Base-by-base conservation (phyloP, 1,284 basidiomycete species). In the Trametes sp. region DNA sequence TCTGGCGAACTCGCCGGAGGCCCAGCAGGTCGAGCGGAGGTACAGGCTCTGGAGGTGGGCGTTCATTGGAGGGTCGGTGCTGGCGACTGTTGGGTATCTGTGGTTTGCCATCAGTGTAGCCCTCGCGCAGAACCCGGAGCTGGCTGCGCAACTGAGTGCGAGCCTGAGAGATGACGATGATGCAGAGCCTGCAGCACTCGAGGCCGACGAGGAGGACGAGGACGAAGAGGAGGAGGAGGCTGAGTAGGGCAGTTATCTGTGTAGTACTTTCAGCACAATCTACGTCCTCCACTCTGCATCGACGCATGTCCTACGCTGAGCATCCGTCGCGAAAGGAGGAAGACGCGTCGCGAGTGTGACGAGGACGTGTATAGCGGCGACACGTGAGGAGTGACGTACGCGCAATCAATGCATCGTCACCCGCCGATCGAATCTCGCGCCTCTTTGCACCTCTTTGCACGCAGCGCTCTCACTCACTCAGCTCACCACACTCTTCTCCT, bases 41-140 rank as follows among this genome's bases (percentile, higher is more conserved):
- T 78, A 77, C 63, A 69, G 66, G 51, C 69, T 74, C 21, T 75
- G 70, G 66, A 73, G 77, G 14, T 78, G 77, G 73, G 69, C 72
- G 10, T 84, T 77, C 73, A 62, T 75, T 41, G 66, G 72, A 1
- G 64, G 75, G 7, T 71, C 73, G 14, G 58, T 76, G 0, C 68
- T 74, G 1, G 73, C 72, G 49, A 52, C 64, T 36, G 21, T 59
- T 6, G 67, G 50, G 53, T 67, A 62, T 9, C 48, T 66, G 26
- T 55, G 50, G n/a, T 38, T 62, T 7, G 62, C 50, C 21, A 29
- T 59, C 48, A 64, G 59, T 41, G 19, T 54, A 1, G 29, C 51
- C n/a, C 35, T 63, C 7, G 61, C 57, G 26, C 54, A 54, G 31
- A 44, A 65, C 7, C 35, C 49, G 5, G 36, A 63, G 9, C 35